Base-by-base conservation (phyloP, 225 moss, liverwort and hornwort species). In the Pleurozium schreberi region DNA sequence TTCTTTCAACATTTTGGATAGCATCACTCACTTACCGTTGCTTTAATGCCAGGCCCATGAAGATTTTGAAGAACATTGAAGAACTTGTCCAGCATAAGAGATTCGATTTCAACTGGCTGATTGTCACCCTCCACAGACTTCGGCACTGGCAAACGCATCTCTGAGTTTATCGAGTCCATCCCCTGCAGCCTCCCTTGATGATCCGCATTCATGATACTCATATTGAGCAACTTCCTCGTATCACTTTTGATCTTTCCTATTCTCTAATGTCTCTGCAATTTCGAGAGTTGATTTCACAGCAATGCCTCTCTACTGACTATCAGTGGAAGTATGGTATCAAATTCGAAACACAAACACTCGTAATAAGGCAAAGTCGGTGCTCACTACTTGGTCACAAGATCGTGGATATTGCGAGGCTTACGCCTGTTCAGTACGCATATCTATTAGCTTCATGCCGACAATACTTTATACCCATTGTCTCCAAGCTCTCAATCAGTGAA, bases 11-110 rank as follows among this genome's bases (percentile, higher is more conserved):
- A 57, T 63, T 82, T 26, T 47, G 60, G 19, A 38, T 62, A 26
- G 62, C 61, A 86, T 50, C 59, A 52, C 65, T 88, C 61, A 80
- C 86, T 89, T 88, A 93, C 93, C 92, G 93, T 93, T 68, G 92
- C 90, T 90, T 93, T 92, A 45, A 94, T 90, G 66, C 92, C 93
- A 84, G 93, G 90, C n/a, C 94, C 94, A 74, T 94, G 94, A 85
- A 94, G 91, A 77, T 94, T 93, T 82, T 93, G 93, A 69, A 94
- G 82, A 65, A 94, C 89, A 28, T 92, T 93, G 87, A 94, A 92
- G 87, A 93, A 93, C 86, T 82, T 90, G 71, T 92, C 93, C 84
- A 94, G 92, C 94, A 94, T 88, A 40, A 93, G 85, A 59, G 90
- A 88, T 21, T 93, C 93, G 80, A 88, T 93, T 86, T 92, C 94